phyloP scores from a whole-genome alignment of 2,329 filamentous ascomycete species.

The Cladosporium sp. region DNA sequence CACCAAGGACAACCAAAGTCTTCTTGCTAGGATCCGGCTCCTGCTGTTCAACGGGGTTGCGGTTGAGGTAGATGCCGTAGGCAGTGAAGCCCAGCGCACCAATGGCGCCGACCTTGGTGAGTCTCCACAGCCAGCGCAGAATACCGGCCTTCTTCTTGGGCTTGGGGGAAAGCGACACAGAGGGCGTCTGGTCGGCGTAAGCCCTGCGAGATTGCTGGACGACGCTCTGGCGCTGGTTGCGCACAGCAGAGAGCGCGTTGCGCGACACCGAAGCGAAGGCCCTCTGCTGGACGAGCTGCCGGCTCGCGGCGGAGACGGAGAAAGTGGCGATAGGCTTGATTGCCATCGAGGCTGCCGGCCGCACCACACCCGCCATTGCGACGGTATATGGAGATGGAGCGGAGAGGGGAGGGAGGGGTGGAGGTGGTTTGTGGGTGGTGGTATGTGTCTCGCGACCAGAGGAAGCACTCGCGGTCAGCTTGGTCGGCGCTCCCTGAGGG shows the following conservation, averaged over 20 bases:
- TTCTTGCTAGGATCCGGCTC: slow-evolving; percentile 86
- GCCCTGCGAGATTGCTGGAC: slow-evolving; percentile 20
- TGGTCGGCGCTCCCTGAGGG: not conserved
- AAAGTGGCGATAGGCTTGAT: slow-evolving; percentile 14
- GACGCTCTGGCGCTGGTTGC: slow-evolving; percentile 12
- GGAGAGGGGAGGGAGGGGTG: slow-evolving; percentile 3
- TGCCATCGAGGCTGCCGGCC: slow-evolving; percentile 12
- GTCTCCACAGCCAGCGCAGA: slow-evolving; percentile 77
- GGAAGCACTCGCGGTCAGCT: too few species aligned
- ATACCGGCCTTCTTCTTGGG: slow-evolving; percentile 57
- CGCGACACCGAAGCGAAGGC: slow-evolving; percentile 13
- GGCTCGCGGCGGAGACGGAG: slow-evolving; percentile 19
- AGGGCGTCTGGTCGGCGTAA: slow-evolving; percentile 27
- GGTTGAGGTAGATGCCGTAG: slow-evolving; percentile 78
- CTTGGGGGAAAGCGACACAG: slow-evolving; percentile 17
- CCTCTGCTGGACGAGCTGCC: slow-evolving; percentile 10
- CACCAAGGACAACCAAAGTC: slow-evolving; percentile 93
- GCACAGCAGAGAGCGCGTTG: slow-evolving; percentile 15
- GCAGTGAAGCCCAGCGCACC: slow-evolving; percentile 66
- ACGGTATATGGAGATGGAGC: slow-evolving; percentile 11
- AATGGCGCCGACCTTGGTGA: slow-evolving; percentile 71
- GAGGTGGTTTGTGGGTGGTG: slow-evolving; percentile 8
- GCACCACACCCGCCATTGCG: slow-evolving; percentile 12
- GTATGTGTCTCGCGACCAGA: slow-evolving; percentile 9
- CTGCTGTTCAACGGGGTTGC: slow-evolving; percentile 75